Base-by-base conservation (phyloP, 148 eudicot genomes). In the Heliosperma pusillum region DNA sequence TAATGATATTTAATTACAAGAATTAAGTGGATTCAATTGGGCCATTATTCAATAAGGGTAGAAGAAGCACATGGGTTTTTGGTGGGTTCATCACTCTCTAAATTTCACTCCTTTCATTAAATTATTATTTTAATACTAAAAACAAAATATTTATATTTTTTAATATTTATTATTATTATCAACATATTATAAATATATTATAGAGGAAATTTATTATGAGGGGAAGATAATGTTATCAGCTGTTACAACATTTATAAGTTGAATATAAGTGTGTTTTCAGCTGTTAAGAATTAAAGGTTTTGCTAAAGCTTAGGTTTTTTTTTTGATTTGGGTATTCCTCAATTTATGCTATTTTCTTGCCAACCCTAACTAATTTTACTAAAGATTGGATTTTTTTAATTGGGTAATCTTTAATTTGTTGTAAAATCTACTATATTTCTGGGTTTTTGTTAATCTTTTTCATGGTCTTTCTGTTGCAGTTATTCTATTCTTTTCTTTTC, bases 231-330 rank as follows among this genome's bases (percentile, higher is more conserved):
- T 74, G 77, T 74, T 84, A 58, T 79, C 87, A 79, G 83, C 90
- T 71, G 90, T 82, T 85, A 83, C 82, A 52, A n/a, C n/a, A n/a
- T n/a, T n/a, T 36, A 36, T 5, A 36, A 70, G 72, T 78, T 42
- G 67, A 44, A 59, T 57, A 59, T 77, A 77, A 68, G 81, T 86
- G 81, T 86, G 77, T 87, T 86, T 81, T 81, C 77, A 76, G 78
- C 77, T 72, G 83, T 71, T 82, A 77, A 71, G 74, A 83, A 74
- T 83, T 85, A 1, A 82, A 85, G 83, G 78, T 75, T 84, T 84
- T 90, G 84, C 74, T 74, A 57, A 47, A 11, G 7, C 7, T 59
- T 21, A 8, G 11, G 9, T 59, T 59, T 65, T 24, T 59, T 59
- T 65, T 17, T 74, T 76, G 62, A 50, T 7, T 50, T 50, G 55